These are phyloP conservation scores for Aphanomyces invadans DNA, from an alignment of 352 stramenopile species.

Conservation along the genomic window DNA sequence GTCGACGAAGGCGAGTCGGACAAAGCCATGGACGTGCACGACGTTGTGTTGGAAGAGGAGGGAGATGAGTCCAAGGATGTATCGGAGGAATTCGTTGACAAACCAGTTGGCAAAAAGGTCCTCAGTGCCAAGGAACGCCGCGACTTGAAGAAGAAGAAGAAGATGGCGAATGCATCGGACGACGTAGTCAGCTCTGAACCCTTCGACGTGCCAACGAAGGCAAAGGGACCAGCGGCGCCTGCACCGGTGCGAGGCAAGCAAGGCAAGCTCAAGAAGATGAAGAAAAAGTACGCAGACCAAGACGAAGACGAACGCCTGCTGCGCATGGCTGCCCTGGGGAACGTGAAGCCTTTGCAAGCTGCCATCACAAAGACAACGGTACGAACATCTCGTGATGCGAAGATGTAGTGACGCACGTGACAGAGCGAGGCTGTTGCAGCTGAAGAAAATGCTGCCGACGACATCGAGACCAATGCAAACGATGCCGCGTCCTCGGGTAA, in stretches of 20 bases:
- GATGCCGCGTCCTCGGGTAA: too few relatives aligned
- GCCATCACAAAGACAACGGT: neutral
- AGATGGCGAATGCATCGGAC: neutral
- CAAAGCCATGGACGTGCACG: slow-evolving; percentile 7
- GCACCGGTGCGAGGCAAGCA: slow-evolving; percentile 86
- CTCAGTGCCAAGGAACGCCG: slow-evolving; percentile 66
- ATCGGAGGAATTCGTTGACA: too few relatives aligned
- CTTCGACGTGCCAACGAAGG: slow-evolving; percentile 19
- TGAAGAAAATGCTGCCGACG: slow-evolving; percentile 25
- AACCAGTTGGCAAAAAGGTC: slow-evolving; percentile 48
- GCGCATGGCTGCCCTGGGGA: slow-evolving; percentile 87
- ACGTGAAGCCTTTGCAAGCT: slow-evolving; percentile 30
- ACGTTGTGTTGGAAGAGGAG: slow-evolving; percentile 18
- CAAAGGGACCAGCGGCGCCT: neutral
- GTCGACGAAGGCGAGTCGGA: slow-evolving; percentile 20
- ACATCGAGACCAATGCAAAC: neutral
- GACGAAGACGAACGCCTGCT: slow-evolving; percentile 92
- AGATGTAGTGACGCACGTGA: neutral
- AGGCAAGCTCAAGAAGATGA: slow-evolving; percentile 91
- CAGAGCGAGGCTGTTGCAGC: neutral
- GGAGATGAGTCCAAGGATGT: slow-evolving; percentile 13
- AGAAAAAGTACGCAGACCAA: slow-evolving; percentile 95
- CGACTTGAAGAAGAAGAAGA: slow-evolving; percentile 64
- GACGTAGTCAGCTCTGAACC: too few relatives aligned
- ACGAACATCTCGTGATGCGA: neutral